phyloP scores from a whole-genome alignment of 1,139 yeast genomes.

The Geotrichum histeridarum region DNA sequence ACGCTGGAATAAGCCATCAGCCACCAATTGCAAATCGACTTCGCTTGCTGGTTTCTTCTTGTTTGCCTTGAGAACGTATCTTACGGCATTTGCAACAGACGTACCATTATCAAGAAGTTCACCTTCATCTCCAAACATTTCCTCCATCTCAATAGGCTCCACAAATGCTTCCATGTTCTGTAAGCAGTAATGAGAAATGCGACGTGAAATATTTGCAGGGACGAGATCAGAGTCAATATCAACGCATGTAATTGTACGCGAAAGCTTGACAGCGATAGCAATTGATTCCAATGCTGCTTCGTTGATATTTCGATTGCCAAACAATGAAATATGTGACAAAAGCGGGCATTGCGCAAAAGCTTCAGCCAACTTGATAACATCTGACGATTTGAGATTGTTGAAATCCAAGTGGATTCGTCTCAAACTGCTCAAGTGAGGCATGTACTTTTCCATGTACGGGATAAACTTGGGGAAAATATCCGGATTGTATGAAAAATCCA shows the following conservation, averaged over 20 bases:
- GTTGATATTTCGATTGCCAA: constrained; percentile 57
- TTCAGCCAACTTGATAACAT: constrained; percentile 63
- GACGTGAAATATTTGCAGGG: constrained; percentile 65
- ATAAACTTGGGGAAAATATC: constrained; percentile 67
- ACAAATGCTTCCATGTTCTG: constrained; percentile 62
- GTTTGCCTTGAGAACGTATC: constrained; percentile 27
- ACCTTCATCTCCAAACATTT: constrained; percentile 36
- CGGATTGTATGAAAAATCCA: constrained; percentile 74
- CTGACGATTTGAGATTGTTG: constrained; percentile 58
- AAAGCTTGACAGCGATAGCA: constrained; percentile 64
- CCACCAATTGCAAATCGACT: constrained; percentile 20
- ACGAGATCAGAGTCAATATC: constrained; percentile 68
- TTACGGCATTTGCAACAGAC: constrained; percentile 32
- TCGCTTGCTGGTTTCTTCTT: constrained; percentile 1
- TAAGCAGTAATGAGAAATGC: constrained; percentile 76
- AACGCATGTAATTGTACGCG: constrained; percentile 59
- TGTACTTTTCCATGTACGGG: constrained; percentile 43
- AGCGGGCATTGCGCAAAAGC: constrained; percentile 63
- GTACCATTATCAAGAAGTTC: constrained; percentile 30
- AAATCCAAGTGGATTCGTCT: constrained; percentile 75
- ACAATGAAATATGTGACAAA: constrained; percentile 68
- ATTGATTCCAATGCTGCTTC: constrained; percentile 60
- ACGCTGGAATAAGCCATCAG: constrained; percentile 29
- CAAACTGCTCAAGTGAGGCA: constrained; percentile 60
- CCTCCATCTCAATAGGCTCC: constrained; percentile 24